Percentiles rank a stretch among this genome's conserved stretches.
Conservation (phyloP, 306 rosid genomes). For the Herpetospermum pedunculosum region DNA sequence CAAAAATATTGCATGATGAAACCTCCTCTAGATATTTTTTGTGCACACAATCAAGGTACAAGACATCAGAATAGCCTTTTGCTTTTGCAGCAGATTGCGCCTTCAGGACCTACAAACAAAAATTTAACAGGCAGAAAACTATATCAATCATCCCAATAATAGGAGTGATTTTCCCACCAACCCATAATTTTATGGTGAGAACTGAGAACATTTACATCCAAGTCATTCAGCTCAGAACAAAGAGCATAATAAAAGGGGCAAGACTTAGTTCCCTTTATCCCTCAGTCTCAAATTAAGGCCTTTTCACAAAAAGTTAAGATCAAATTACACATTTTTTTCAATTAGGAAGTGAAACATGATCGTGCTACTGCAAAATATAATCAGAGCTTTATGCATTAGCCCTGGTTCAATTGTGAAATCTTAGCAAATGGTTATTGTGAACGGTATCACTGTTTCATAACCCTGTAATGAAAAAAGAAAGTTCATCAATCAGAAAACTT, state of each 20-base stretch:
- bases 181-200: not conserved
- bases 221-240: not conserved
- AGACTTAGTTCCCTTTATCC: not conserved
- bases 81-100: conserved; percentile 91
- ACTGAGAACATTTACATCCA: not conserved
- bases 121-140: not conserved
- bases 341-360: not conserved
- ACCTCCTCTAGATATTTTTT: conserved; percentile 96
- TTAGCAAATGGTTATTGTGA: not conserved
- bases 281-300: not conserved
- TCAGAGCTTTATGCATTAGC: not conserved
- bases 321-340: not conserved
- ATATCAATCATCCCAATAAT: not conserved
- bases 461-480: not conserved
- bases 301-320: not conserved
- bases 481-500: conserved; percentile 5
- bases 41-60: conserved; percentile 85
- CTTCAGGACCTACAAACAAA: conserved; percentile 60
- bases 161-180: not conserved
- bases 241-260: not conserved
- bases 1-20: conserved; percentile 90
- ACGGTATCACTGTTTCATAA: not conserved
- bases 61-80: conserved; percentile 84
- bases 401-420: not conserved
- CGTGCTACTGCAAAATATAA: not conserved